These are phyloP conservation scores for Geranium brycei DNA, from an alignment of 345 rosid species.

Conservation along the genomic window DNA sequence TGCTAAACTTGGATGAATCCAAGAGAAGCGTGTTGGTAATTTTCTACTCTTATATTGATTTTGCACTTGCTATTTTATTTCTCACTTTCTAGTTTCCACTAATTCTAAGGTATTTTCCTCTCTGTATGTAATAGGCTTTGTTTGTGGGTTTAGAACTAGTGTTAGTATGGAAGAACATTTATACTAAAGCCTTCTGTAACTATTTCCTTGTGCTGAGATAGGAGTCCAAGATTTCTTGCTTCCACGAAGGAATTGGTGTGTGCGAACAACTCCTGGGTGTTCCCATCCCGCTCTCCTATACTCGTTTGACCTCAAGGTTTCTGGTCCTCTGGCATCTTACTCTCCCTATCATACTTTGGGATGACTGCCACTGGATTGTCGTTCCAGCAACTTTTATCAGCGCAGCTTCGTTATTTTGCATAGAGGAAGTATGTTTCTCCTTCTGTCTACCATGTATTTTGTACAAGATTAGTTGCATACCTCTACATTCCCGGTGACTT, in stretches of 20 bases:
- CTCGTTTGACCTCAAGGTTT: constrained; percentile 87
- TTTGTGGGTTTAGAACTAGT: no score
- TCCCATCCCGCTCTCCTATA: constrained; percentile 88
- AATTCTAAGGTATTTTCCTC: no score
- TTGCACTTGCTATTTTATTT: no score
- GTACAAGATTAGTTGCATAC: neutral
- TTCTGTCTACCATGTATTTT: neutral
- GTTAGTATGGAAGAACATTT: no score
- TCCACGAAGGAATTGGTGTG: constrained; percentile 76
- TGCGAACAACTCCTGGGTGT: constrained; percentile 80
- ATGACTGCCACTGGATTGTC: constrained; percentile 94
- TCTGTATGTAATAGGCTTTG: no score
- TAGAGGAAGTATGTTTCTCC: constrained; percentile 56
- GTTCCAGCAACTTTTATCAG: constrained; percentile 93
- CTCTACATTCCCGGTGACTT: no score
- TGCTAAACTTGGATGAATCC: constrained; percentile 49
- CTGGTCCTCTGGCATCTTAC: constrained; percentile 94
- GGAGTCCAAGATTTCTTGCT: constrained; percentile 62
- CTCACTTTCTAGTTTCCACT: no score
- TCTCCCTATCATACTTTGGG: constrained; percentile 87
- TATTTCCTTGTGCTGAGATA: constrained; percentile 12
- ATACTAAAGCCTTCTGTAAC: neutral
- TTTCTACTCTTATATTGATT: constrained; percentile 1
- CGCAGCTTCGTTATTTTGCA: constrained; percentile 95
- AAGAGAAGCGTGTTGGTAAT: constrained; percentile 54